phyloP scores from a whole-genome alignment of 2,329 filamentous ascomycete species.

The Myriosclerotinia curreyana region DNA sequence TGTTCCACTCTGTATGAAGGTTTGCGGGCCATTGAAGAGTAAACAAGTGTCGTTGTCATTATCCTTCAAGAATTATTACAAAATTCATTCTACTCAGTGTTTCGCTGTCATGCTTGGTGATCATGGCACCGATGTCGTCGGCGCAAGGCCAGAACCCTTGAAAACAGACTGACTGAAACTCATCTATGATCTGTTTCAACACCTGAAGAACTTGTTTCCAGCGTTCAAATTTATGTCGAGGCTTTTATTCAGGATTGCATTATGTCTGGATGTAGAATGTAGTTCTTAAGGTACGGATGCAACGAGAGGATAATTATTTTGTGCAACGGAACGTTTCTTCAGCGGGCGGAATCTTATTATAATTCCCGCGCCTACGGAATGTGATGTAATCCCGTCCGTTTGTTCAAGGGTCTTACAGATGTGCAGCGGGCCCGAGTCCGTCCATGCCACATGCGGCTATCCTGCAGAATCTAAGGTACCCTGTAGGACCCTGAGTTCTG shows the following conservation, averaged over 20 bases:
- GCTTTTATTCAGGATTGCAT: neutral
- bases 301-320: neutral
- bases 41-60: neutral
- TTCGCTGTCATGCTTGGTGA: neutral
- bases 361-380: neutral
- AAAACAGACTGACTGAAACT: neutral
- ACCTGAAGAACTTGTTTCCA: neutral
- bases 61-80: neutral
- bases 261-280: neutral
- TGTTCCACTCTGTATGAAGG: neutral
- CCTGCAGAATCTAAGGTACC: neutral
- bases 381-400: constrained; percentile 7
- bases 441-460: neutral
- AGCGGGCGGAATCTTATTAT: neutral
- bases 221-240: neutral
- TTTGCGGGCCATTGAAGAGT: neutral
- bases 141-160: neutral
- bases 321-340: neutral
- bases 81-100: no score
- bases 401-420: constrained; percentile 9
- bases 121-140: neutral
- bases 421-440: constrained; percentile 17
- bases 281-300: neutral
- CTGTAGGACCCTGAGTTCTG: constrained; percentile 13
- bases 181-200: neutral